Conservation (phyloP, 768 basidiomycete species). For the Podaxis sp. region DNA sequence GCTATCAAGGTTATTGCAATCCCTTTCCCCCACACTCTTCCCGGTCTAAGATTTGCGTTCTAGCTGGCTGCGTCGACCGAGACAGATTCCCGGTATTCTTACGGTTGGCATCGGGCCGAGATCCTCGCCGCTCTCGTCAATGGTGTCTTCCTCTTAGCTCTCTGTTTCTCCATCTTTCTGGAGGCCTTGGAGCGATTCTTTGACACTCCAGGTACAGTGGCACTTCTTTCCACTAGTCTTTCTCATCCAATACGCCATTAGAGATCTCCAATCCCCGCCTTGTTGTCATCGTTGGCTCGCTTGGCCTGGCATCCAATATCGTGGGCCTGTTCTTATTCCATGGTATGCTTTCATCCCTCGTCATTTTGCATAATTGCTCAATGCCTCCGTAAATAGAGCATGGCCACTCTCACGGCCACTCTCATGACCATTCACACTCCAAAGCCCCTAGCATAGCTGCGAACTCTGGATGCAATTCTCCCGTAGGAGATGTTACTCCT, state of each 20-base stretch:
- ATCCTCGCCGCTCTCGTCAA: slow-evolving; percentile 94
- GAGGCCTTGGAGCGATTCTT: slow-evolving; percentile 94
- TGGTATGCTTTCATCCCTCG: slow-evolving; percentile 48
- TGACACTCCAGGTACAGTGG: slow-evolving; percentile 64
- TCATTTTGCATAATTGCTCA: slow-evolving; percentile 3
- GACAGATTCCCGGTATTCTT: slow-evolving; percentile 80
- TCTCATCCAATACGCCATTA: slow-evolving; percentile 25
- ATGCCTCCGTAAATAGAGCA: slow-evolving; percentile 46
- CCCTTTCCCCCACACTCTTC: background rate
- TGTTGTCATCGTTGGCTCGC: slow-evolving; percentile 85
- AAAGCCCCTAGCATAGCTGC: slow-evolving; percentile 35
- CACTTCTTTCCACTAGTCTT: slow-evolving; percentile 10
- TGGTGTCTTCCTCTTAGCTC: slow-evolving; percentile 93
- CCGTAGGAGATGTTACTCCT: slow-evolving; percentile 25
- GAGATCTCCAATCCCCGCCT: slow-evolving; percentile 89
- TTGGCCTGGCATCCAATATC: slow-evolving; percentile 89
- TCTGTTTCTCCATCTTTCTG: slow-evolving; percentile 93
- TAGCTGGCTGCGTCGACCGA: slow-evolving; percentile 63
- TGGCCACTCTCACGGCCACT: slow-evolving; percentile 60
- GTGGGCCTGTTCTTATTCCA: slow-evolving; percentile 95
- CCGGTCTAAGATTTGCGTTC: background rate
- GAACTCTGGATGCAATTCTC: slow-evolving; percentile 22
- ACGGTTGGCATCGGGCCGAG: slow-evolving; percentile 99
- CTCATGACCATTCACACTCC: slow-evolving; percentile 31
- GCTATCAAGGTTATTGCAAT: slow-evolving; percentile 44